phyloP scores from a whole-genome alignment of 352 stramenopile genomes.

The Globisporangium barbulae region DNA sequence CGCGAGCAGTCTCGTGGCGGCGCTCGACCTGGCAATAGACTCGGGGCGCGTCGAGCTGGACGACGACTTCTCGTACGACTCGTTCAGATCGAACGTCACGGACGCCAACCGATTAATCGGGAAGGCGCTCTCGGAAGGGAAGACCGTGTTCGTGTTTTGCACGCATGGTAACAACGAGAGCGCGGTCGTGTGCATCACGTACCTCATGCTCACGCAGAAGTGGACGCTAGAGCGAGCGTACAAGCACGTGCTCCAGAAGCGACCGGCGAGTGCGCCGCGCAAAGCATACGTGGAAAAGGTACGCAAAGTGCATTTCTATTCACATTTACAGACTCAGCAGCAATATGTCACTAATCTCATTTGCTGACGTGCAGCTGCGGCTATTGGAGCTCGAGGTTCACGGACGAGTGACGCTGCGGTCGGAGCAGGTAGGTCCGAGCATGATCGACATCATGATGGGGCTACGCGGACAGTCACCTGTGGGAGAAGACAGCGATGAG shows the following conservation, averaged over 20 bases:
- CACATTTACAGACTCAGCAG: background rate
- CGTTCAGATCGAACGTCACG: conserved; percentile 42
- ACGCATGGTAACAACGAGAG: conserved; percentile 74
- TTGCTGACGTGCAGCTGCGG: conserved; percentile 30
- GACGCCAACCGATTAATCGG: conserved; percentile 48
- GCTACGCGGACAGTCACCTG: conserved; percentile 37
- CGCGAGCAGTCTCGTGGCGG: conserved; percentile 14
- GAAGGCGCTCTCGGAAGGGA: conserved; percentile 29
- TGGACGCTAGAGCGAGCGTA: conserved; percentile 65
- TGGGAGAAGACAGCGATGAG: conserved; percentile 35
- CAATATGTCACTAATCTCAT: background rate
- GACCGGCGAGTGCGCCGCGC: conserved; percentile 54
- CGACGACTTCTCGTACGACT: conserved; percentile 59
- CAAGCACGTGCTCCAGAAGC: conserved; percentile 55
- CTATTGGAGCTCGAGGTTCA: conserved; percentile 54
- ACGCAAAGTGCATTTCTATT: background rate
- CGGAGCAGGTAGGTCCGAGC: conserved; percentile 56
- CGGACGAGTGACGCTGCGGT: conserved; percentile 56
- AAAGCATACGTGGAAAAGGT: conserved; percentile 69
- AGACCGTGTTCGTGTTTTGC: conserved; percentile 68
- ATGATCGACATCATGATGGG: conserved; percentile 78
- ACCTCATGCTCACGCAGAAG: conserved; percentile 51
- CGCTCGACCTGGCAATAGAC: conserved; percentile 26
- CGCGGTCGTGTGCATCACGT: conserved; percentile 63
- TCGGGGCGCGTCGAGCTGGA: conserved; percentile 51